These are phyloP conservation scores for Boletus speciosus DNA, from an alignment of 768 basidiomycete species.

Conservation along the genomic window DNA sequence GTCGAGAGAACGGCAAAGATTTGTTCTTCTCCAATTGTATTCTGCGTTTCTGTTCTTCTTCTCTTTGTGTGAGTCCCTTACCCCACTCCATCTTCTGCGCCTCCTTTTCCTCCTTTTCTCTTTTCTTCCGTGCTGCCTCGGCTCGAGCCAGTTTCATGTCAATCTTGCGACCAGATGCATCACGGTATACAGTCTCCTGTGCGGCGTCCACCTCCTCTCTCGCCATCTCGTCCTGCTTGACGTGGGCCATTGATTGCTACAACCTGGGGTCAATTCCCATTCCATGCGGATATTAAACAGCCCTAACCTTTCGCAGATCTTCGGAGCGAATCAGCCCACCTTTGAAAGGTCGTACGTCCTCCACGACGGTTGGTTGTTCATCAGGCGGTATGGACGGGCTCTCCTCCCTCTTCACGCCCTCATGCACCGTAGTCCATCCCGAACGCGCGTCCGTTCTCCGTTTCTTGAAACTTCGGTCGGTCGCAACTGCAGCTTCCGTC, in stretches of 20 bases:
- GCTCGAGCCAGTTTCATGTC: slow-evolving; percentile 83
- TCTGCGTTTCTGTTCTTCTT: slow-evolving; percentile 67
- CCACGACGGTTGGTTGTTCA: slow-evolving; percentile 64
- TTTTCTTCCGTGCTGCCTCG: slow-evolving; percentile 76
- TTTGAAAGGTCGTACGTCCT: slow-evolving; percentile 44
- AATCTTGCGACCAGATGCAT: slow-evolving; percentile 81
- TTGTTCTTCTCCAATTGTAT: slow-evolving; percentile 67
- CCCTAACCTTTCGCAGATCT: slow-evolving; percentile 60
- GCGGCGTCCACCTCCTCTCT: slow-evolving; percentile 52
- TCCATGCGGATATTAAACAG: background rate
- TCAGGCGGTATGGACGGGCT: slow-evolving; percentile 56
- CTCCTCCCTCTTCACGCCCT: slow-evolving; percentile 44
- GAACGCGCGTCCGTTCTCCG: slow-evolving; percentile 55
- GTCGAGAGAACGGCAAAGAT: slow-evolving; percentile 65
- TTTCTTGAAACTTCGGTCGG: slow-evolving; percentile 76
- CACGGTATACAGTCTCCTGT: slow-evolving; percentile 93
- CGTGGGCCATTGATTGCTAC: slow-evolving; percentile 40
- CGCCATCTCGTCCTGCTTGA: slow-evolving; percentile 37
- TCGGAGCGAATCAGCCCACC: slow-evolving; percentile 80
- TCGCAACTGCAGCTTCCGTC: slow-evolving; percentile 64
- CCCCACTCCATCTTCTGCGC: slow-evolving; percentile 97
- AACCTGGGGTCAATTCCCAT: background rate
- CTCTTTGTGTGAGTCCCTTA: slow-evolving; percentile 88
- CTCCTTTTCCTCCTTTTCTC: slow-evolving; percentile 82
- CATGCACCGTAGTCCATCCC: slow-evolving; percentile 68